These are phyloP conservation scores for Poterioochromonas sp. DNA, from an alignment of 352 stramenopile genomes.

Conservation along the genomic window DNA sequence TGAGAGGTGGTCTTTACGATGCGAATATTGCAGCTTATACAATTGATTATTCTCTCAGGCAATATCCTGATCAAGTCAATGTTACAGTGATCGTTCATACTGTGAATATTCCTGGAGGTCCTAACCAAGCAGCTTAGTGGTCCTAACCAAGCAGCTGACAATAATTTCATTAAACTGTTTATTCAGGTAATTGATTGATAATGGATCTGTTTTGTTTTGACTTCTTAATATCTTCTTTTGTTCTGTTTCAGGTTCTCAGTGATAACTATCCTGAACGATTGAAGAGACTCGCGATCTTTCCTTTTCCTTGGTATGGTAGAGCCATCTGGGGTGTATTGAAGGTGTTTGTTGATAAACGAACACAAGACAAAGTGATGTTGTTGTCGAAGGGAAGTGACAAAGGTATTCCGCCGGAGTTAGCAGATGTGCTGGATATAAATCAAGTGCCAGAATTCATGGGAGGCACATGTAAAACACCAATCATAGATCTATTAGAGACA, in stretches of 20 bases:
- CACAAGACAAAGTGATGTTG: neutral
- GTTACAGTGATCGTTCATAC: conserved; percentile 3
- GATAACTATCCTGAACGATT: conserved; percentile 16
- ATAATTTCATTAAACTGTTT: neutral
- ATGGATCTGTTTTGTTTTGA: neutral
- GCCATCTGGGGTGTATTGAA: neutral
- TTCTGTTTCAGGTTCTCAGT: neutral
- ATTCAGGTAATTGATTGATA: neutral
- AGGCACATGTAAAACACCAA: neutral
- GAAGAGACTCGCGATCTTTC: neutral
- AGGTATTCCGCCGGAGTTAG: neutral
- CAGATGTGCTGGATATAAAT: neutral
- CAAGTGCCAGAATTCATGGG: neutral
- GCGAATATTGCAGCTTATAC: neutral
- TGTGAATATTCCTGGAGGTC: neutral
- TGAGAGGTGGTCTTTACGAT: neutral
- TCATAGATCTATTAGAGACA: neutral
- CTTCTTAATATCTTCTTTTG: neutral
- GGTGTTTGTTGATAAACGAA: neutral
- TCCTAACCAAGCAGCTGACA: neutral
- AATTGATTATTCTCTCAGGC: neutral
- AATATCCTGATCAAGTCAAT: neutral
- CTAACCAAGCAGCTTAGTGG: neutral
- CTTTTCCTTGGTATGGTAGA: conserved; percentile 8
- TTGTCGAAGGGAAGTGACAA: neutral